Conservation (phyloP, 371 early-diverging fungal species). For the Amoeboaphelidium protococcarum region DNA sequence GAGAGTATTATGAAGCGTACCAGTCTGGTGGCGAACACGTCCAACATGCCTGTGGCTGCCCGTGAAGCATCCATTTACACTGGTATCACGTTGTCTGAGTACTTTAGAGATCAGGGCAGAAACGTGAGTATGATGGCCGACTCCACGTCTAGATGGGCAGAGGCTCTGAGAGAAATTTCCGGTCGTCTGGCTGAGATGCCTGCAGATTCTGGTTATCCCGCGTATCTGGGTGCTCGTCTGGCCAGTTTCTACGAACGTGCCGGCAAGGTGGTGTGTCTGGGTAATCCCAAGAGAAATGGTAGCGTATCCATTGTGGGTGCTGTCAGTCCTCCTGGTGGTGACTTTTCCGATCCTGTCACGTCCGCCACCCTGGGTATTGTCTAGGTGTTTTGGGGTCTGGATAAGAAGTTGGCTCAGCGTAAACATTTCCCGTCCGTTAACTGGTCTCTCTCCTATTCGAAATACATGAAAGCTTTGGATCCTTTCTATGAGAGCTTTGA, state of each 20-base stretch:
- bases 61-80: constrained; percentile 99
- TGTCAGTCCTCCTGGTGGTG: constrained; percentile 99
- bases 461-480: constrained; percentile 91
- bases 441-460: constrained; percentile 97
- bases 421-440: constrained; percentile 99
- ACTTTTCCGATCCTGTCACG: constrained; percentile 99
- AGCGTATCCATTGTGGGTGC: constrained; percentile 98
- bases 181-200: constrained; percentile 99
- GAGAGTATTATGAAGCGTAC: constrained; percentile 99
- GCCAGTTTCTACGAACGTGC: constrained; percentile 99
- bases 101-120: constrained; percentile 99
- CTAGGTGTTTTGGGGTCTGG: constrained; percentile 99
- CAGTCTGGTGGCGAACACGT: constrained; percentile 98
- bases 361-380: constrained; percentile 96
- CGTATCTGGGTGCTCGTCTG: constrained; percentile 96
- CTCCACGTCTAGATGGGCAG: constrained; percentile 99
- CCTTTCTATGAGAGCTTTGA: constrained; percentile 85
- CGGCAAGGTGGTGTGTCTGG: constrained; percentile 85
- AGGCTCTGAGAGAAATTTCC: constrained; percentile 99
- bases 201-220: constrained; percentile 99
- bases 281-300: constrained; percentile 82
- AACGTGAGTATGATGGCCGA: constrained; percentile 99
- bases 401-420: constrained; percentile 99
- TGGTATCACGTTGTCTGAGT: constrained; percentile 99
- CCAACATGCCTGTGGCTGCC: constrained; percentile 99